Base-by-base conservation (phyloP, 805 yeast species). In the Candida glaebosa region DNA sequence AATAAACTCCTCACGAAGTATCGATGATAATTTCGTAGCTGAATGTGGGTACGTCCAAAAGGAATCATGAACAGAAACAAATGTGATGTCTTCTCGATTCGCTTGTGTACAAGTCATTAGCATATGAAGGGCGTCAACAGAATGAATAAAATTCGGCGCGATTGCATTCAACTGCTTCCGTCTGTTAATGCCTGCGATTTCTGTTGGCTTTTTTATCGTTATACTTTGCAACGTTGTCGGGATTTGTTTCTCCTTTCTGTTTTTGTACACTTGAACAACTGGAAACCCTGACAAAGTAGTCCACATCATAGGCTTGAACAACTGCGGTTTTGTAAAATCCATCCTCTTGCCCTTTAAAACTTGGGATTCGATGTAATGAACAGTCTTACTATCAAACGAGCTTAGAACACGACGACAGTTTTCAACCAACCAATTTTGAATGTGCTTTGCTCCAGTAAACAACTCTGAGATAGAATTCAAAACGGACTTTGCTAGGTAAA, bases 121-220 rank as follows among this genome's bases (percentile, higher is more conserved):
- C 54, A 70, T 53, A 43, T 70, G 75, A 3, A 59, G 52, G 2
- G 74, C 61, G 45, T 70, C 75, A 8, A 69, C 42, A 8, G 72
- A 67, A 44, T 70, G 75, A 34, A 70, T 62, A 46, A 64, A 69
- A 41, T 70, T 70, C 3, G 75, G 74, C 0, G 75, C 71, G 5
- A 70, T 53, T 8, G 61, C 73, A 44, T 61, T 65, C 31, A 53
- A 18, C 42, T 67, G 73, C 41, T 61, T 67, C 18, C 48, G 37
- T 18, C 31, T 40, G 42, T 62, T 58, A 31, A 64, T 57, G 4
- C 57, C 56, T 1, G 66, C 54, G 5, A 53, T 30, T 17, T 39
- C 38, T 2, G 48, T 37, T n/a, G 57, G 55, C 19, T 45, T 48
- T 12, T 46, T 47, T n/a, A 60, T 39, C 6, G 35, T 20, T 14